Percentiles rank a stretch among this genome's conserved stretches.
Evolutionary conservation across 1,284 basidiomycete species (phyloP).

Genomic region (Exobasidium rhododendri): DNA sequence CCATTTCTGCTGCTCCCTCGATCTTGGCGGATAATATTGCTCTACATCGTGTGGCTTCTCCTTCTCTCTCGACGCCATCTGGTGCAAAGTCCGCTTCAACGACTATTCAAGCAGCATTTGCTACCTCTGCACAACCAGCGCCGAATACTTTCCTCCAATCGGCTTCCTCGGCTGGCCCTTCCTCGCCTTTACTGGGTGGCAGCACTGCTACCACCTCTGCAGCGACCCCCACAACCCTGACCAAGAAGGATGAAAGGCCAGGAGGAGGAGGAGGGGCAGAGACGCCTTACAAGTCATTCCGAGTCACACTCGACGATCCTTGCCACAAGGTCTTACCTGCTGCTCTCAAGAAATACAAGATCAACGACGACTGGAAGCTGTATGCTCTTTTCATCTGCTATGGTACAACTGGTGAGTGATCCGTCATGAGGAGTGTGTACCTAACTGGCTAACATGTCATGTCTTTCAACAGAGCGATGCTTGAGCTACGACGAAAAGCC

Average conservation of each 20-base stretch:
- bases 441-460: constrained; percentile 33
- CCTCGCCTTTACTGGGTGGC: background rate
- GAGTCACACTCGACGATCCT: constrained; percentile 80
- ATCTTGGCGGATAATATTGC: background rate
- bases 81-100: background rate
- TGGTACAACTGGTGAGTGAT: constrained; percentile 67
- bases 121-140: background rate
- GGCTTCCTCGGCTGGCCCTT: background rate
- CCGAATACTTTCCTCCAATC: background rate
- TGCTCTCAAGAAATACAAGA: constrained; percentile 96
- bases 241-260: background rate
- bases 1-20: background rate
- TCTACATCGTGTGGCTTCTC: background rate
- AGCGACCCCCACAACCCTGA: too few relatives aligned
- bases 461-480: constrained; percentile 79
- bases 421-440: background rate
- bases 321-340: constrained; percentile 97
- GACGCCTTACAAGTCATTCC: constrained; percentile 57
- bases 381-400: constrained; percentile 99
- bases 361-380: constrained; percentile 97
- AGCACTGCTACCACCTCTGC: background rate
- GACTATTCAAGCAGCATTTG: background rate
- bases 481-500: constrained; percentile 97
- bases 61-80: background rate
- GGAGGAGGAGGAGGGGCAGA: constrained; percentile 2